These are phyloP conservation scores for Tolypocladium endophyticum DNA, from an alignment of 2,329 filamentous ascomycete species.

Conservation along the genomic window DNA sequence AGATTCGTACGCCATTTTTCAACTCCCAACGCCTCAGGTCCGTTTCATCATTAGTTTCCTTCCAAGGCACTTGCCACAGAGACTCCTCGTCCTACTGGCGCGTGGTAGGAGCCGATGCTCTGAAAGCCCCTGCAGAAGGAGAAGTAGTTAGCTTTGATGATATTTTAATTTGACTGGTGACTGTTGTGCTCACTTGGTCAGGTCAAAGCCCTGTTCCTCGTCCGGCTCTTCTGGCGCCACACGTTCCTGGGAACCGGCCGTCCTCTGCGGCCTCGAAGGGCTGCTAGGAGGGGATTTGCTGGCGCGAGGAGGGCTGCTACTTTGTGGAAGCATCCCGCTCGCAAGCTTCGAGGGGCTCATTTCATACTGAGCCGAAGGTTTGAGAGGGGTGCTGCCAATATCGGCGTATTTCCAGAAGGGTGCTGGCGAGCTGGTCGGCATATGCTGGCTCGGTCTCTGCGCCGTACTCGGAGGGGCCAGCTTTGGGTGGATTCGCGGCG, in stretches of 20 bases:
- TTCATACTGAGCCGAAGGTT: constrained; percentile 38
- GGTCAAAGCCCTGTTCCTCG: constrained; percentile 46
- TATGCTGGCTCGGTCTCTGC: constrained; percentile 72
- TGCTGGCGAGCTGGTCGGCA: constrained; percentile 75
- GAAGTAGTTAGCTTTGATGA: constrained; percentile 10
- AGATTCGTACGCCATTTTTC: not conserved
- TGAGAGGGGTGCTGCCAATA: constrained; percentile 61
- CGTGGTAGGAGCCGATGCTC: constrained; percentile 53
- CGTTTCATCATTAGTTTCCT: constrained; percentile 15
- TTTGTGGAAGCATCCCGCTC: constrained; percentile 32
- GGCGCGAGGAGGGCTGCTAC: constrained; percentile 45
- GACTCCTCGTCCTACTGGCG: constrained; percentile 37
- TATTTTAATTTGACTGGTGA: constrained; percentile 6
- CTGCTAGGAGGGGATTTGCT: constrained; percentile 43
- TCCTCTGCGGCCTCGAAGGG: constrained; percentile 32
- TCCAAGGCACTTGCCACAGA: constrained; percentile 31
- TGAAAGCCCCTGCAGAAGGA: constrained; percentile 48
- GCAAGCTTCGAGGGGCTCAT: constrained; percentile 46
- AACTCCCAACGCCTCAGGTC: not conserved
- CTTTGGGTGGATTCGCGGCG: constrained; percentile 61
- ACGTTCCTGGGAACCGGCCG: constrained; percentile 13
- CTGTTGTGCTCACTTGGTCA: constrained; percentile 43
- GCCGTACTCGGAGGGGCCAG: constrained; percentile 72
- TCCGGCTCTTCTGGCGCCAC: constrained; percentile 21
- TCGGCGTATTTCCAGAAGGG: constrained; percentile 85